Base-by-base conservation (phyloP, 495 filamentous ascomycete species). In the Xanthoparmelia taractica region DNA sequence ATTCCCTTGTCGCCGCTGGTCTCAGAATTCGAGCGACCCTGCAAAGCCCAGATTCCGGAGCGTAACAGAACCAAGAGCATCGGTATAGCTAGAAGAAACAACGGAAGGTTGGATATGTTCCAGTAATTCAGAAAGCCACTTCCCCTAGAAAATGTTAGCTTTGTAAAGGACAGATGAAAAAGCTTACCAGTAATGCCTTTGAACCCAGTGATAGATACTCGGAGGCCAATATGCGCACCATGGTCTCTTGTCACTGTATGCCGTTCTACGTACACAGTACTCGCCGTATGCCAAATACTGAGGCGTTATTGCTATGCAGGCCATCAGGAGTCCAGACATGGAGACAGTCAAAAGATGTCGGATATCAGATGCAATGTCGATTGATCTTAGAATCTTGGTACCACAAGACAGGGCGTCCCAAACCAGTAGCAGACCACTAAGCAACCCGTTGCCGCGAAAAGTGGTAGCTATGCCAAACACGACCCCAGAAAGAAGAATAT, bases 201-300 rank as follows among this genome's bases (percentile, higher is more conserved):
- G 95, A 17, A 97, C 95, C 78, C 86, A 98, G 27, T 84, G 77
- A 73, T 96, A 98, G 47, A 97, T 90, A 73, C 91, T 96, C 20
- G 95, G 94, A 25, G 91, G 31, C 10, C 72, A 64, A 25, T 75
- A 77, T 33, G 74, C 73, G 68, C 94, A 98, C 94, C 94, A 98
- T 11, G 85, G 84, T 60, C 89, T 78, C 31, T 65, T 62, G 12
- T 68, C 65, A 33, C 70, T 65, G 12, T 59, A 66, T 2, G 68
- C 70, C 37, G 69, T 60, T 17, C 63, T 55, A 33, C 55, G 67
- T 52, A 69, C 69, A 72, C 94, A 98, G 71, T 85, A 96, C 40
- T 82, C 78, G 37, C 69, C 70, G 71, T 89, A 97, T 18, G 93
- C 94, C 57, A 88, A 68, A 31, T 77, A 74, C 68, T 98, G 95